Evolutionary conservation across 495 filamentous ascomycete species (phyloP).

Genomic region (Rhizodiscina lignyota): DNA sequence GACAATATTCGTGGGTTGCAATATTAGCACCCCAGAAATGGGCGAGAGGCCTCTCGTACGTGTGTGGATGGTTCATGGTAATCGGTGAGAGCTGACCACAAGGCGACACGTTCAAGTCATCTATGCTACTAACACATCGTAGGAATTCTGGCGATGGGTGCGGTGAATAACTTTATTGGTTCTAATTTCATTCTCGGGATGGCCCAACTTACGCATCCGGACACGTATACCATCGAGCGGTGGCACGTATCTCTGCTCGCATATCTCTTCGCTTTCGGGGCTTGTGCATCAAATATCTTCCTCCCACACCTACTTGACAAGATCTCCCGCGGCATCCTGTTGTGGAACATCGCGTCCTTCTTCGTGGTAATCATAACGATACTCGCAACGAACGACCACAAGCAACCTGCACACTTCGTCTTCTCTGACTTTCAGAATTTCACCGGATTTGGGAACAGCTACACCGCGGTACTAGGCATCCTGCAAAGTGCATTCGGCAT

Average conservation of each 20-base stretch:
- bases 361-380: conserved; percentile 32
- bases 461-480: conserved; percentile 37
- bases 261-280: conserved; percentile 29
- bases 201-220: conserved; percentile 34
- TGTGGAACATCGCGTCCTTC: conserved; percentile 39
- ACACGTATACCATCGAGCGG: conserved; percentile 31
- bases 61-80: conserved; percentile 20
- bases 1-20: conserved; percentile 41
- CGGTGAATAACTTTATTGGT: conserved; percentile 38
- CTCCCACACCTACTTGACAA: conserved; percentile 32
- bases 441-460: conserved; percentile 33
- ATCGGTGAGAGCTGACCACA: conserved; percentile 10
- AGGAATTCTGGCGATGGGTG: conserved; percentile 40
- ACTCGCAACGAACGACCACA: conserved; percentile 36
- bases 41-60: conserved; percentile 14
- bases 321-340: conserved; percentile 32
- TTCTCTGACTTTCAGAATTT: conserved; percentile 40
- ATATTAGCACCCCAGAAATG: conserved; percentile 34
- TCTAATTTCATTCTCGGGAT: conserved; percentile 39
- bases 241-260: conserved; percentile 41
- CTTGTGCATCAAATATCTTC: conserved; percentile 31
- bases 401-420: conserved; percentile 37
- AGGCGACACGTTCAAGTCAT: not conserved
- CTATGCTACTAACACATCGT: not conserved
- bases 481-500: conserved; percentile 41